Evolutionary conservation across 2,329 filamentous ascomycete genomes (phyloP), one percentile per base, ranked within the genome.

Genomic region (Aspergillus fumigatus): DNA sequence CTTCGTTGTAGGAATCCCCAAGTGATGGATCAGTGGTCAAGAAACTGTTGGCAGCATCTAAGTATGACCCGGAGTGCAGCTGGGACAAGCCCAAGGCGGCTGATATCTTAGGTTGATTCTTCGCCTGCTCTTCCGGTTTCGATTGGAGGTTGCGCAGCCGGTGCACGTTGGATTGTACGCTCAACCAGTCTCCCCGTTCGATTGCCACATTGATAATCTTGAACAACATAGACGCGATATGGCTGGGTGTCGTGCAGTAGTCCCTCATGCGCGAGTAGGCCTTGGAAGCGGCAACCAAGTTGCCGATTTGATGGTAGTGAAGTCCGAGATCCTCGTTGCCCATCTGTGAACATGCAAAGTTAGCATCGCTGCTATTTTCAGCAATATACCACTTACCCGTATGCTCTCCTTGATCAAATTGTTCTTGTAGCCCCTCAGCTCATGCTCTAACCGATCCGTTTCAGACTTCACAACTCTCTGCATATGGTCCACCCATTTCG

Each of bases 401-500:
- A 97, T 96, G 77, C 92, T 97, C 77, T 99, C 94, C 72, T 97
- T 96, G 66, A 99, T 92, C 47, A 97, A 77, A 67, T 97, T 99
- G 70, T 97, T 96, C 76, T 94, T 96, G 75, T 97, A 97, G 1
- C 88, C 88, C 73, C 92, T 92, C 21, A 99, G 80, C 73, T 97
- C 91, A 17, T 83, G 79, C 70, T 97, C 91, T 54, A 97, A 79
- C n/a, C 88, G 84, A 54, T 85, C 80, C 0, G 87, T 87, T 72
- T 96, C 88, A 1, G 78, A 76, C 63, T 84, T 84, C 65, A 92
- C 90, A 52, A 82, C 77, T 60, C 84, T 84, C 23, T 86, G 84
- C 40, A 83, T 88, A 56, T 77, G 79, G 7, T 88, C 82, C n/a
- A 88, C 82, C 93, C 93, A 97, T n/a, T 78, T 77, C 23, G 80